Conservation (phyloP, 31 red algal species). For the Odonthalia washingtoniensis region DNA sequence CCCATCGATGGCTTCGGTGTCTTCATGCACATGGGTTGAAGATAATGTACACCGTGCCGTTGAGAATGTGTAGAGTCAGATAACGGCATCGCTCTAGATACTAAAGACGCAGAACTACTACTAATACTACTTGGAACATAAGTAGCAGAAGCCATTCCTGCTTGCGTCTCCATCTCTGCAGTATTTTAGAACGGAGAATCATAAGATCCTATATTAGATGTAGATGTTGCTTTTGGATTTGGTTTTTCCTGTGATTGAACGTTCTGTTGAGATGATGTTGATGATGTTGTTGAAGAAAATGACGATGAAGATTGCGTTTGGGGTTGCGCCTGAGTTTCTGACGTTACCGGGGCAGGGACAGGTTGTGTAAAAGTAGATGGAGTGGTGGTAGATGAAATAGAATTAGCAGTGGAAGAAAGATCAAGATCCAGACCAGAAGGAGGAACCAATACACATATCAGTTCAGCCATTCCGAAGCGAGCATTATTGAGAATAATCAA, state of each 20-base stretch:
- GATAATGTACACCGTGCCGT: background rate
- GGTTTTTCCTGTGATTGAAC: background rate
- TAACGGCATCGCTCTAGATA: no score
- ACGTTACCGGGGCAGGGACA: constrained; percentile 25
- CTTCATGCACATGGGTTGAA: background rate
- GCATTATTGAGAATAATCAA: constrained; percentile 75
- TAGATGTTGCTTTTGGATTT: no score
- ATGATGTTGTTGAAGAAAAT: background rate
- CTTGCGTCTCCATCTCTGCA: no score
- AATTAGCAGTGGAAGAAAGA: constrained; percentile 12
- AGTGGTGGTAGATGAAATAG: constrained; percentile 16
- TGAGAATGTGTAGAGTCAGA: background rate
- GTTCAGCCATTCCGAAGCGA: constrained; percentile 73
- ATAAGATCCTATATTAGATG: no score
- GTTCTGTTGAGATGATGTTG: background rate
- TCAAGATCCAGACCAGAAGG: constrained; percentile 40
- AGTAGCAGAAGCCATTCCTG: no score
- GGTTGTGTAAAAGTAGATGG: constrained; percentile 30
- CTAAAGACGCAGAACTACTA: no score
- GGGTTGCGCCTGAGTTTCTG: constrained; percentile 20
- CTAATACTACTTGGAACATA: no score
- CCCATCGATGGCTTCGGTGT: no score
- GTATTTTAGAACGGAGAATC: no score
- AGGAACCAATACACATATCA: constrained; percentile 62
- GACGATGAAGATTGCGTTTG: constrained; percentile 16